These are phyloP conservation scores for Volvox africanus DNA, from an alignment of 139 green algal species.

Conservation along the genomic window DNA sequence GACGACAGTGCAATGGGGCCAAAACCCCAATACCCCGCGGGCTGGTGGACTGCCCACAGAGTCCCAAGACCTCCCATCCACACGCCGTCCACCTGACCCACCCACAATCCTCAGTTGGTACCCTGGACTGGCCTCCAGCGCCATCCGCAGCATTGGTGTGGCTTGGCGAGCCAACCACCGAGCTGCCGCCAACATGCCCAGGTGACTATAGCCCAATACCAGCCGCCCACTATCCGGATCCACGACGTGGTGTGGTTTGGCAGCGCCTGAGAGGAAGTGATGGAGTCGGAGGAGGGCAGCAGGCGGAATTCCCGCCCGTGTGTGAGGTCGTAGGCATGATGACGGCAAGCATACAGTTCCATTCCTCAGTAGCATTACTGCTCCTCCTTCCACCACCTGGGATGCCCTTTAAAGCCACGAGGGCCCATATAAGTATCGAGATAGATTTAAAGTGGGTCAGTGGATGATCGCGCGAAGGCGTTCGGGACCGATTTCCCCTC, in stretches of 20 bases:
- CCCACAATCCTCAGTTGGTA: conserved; percentile 71
- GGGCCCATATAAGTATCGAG: too few species aligned
- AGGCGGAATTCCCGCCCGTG: too few species aligned
- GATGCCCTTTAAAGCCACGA: too few species aligned
- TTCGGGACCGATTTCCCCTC: neutral
- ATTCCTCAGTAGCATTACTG: too few species aligned
- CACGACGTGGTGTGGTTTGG: conserved; percentile 90
- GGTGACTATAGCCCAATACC: conserved; percentile 87
- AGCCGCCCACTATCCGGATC: conserved; percentile 62
- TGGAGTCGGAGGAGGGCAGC: neutral
- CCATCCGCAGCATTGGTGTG: conserved; percentile 57
- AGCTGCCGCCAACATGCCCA: conserved; percentile 92
- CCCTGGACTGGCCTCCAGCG: conserved; percentile 66
- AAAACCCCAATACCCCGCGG: too few species aligned
- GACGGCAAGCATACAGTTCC: too few species aligned
- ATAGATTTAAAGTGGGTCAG: too few species aligned
- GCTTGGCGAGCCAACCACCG: conserved; percentile 77
- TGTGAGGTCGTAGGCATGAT: too few species aligned
- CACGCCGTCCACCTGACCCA: conserved; percentile 19
- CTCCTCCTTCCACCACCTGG: too few species aligned
- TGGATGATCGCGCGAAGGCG: too few species aligned
- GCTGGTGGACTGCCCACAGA: neutral
- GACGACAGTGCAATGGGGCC: too few species aligned
- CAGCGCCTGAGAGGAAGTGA: conserved; percentile 61
- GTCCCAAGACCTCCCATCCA: neutral